Evolutionary conservation across 495 filamentous ascomycete species (phyloP), one percentile per base, ranked within the genome.

Genomic region (Penicillium canariense): DNA sequence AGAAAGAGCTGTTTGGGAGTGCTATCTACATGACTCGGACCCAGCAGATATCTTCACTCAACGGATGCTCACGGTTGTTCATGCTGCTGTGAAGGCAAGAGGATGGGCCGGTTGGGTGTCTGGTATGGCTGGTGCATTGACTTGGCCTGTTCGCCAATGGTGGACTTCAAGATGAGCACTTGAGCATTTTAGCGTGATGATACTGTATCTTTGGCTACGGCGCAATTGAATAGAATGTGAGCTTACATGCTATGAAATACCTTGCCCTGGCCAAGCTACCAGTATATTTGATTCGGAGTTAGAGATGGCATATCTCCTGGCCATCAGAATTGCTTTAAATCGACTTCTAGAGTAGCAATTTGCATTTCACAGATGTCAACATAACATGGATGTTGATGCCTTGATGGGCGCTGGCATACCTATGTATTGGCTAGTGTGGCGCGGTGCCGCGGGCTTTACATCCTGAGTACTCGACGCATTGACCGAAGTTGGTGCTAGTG

Each of bases 11-110:
- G 32, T 55, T 26, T 55, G 52, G 52, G 52, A 55, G 45, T 55
- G 52, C 52, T 55, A 55, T 42, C 35, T 55, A 5, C 52, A 55
- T 55, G 52, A 55, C 28, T 31, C 18, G 52, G 52, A 55, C 10
- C 44, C 52, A n/a, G 52, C 52, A 42, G 52, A 55, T 49, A 43
- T 55, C 5, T 55, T 55, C 27, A 55, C 52, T 39, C 52, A 43
- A 34, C 32, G 52, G 12, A 55, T 55, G 52, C 15, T 55, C 22
- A 34, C 23, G 4, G 44, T 34, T 40, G 52, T 55, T 10, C 5
- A 55, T 55, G 34, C 44, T n/a, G 44, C 25, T 31, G 32, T 55
- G 5, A 32, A 48, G 26, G 52, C 25, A 34, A 32, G 26, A 18
- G 52, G 52, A 55, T 55, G 52, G 52, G 10, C 35, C 34, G 45